Evolutionary conservation across 2,329 filamentous ascomycete species (phyloP), one percentile per base, ranked within the genome.

Genomic region (Coleophoma eucalyptorum): DNA sequence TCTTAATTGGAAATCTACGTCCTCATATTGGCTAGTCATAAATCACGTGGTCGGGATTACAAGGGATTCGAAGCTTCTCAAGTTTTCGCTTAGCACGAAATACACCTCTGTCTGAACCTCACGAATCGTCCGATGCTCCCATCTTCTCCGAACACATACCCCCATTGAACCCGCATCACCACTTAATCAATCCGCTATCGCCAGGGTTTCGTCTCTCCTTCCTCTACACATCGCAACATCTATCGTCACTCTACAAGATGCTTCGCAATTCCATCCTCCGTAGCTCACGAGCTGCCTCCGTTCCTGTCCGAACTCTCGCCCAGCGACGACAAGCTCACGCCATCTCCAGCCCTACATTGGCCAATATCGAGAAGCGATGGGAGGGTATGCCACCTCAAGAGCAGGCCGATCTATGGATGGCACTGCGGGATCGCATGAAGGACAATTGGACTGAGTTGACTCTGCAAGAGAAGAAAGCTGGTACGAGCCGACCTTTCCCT

Each of bases 321-420:
- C 50, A 51, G 32, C 45, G 38, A 46, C 50, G 54, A 56, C 54
- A 55, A 40, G 89, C 89, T 63, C 91, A 96, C 73, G 92, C 93
- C 70, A 95, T 99, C 76, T 95, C 92, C 68, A 97, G 97, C 80
- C 94, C 95, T 63, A 97, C 90, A 53, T 84, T 99, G 67, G 89
- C 90, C 74, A 91, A 96, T 77, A 97, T 99, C 69, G 94, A 99
- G 86, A 97, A 96, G 87, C 83, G 94, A 79, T 99, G 94, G 94
- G 94, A 99, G 80, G 83, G 79, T 58, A 92, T 97, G 89, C 92
- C 93, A 53, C 90, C 94, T 59, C 91, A 96, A 81, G 94, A 99
- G 83, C 94, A 99, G 84, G 94, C 94, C 62, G 94, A 99, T 70
- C 80, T 99, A 65, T 99, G 94, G 94, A 99, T 99, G 94, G 80